phyloP scores from a whole-genome alignment of 805 yeast species.

The Starmerella bacillaris region DNA sequence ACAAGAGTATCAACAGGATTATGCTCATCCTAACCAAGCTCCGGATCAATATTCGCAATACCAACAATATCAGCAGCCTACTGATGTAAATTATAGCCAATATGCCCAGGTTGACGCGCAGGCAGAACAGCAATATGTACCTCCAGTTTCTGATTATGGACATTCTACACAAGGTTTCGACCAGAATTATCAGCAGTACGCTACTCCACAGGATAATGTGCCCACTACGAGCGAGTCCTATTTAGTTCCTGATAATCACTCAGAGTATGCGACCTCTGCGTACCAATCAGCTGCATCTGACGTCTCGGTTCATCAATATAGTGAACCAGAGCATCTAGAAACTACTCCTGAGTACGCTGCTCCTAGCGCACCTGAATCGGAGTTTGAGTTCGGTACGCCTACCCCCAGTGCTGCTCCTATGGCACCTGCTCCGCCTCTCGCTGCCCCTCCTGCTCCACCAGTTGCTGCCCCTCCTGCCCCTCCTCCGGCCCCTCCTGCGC shows the following conservation, averaged over 20 bases:
- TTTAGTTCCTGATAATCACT: not conserved
- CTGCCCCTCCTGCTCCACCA: conserved; percentile 20
- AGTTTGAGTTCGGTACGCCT: conserved; percentile 22
- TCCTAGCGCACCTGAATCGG: conserved; percentile 19
- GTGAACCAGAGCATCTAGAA: conserved; percentile 10
- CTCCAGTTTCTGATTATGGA: too few relatives aligned
- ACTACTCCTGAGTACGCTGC: conserved; percentile 19
- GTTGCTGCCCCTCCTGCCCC: conserved; percentile 19
- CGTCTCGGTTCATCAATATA: not conserved
- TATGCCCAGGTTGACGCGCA: not conserved
- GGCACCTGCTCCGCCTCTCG: conserved; percentile 19
- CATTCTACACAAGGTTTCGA: too few relatives aligned
- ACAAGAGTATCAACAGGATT: conserved; percentile 1
- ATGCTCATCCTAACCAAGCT: not conserved
- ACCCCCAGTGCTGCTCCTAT: too few relatives aligned
- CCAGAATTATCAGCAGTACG: conserved; percentile 1
- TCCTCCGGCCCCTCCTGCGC: conserved; percentile 13
- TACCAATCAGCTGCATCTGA: conserved; percentile 1
- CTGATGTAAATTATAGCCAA: not conserved
- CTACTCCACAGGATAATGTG: conserved; percentile 8
- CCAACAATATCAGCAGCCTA: not conserved
- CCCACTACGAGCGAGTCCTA: conserved; percentile 15
- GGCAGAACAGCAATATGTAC: not conserved
- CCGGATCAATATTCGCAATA: not conserved
- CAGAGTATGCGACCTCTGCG: not conserved